These are phyloP conservation scores for Pseudogymnoascus pannorum DNA, from an alignment of 2,329 filamentous ascomycete genomes.

Conservation along the genomic window DNA sequence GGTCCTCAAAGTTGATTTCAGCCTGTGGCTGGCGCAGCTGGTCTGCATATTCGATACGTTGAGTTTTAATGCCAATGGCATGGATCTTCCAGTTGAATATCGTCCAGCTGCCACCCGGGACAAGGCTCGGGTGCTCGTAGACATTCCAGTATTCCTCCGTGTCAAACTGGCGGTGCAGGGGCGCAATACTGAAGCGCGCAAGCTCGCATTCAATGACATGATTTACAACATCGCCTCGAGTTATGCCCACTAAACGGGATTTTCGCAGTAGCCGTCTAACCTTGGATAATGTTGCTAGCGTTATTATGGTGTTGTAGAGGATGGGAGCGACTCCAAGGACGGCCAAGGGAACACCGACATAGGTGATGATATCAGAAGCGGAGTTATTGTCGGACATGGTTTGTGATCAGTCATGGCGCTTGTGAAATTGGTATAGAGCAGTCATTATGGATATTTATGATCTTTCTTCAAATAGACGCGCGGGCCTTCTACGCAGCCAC, in stretches of 20 bases:
- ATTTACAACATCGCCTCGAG: constrained; percentile 56
- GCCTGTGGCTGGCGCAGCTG: constrained; percentile 40
- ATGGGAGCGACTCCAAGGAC: constrained; percentile 56
- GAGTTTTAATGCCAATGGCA: constrained; percentile 52
- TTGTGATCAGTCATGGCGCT: not conserved
- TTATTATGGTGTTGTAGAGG: constrained; percentile 56
- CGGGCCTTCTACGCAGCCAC: not conserved
- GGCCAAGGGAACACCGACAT: constrained; percentile 50
- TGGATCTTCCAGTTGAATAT: constrained; percentile 60
- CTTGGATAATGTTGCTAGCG: constrained; percentile 50
- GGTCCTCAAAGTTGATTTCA: constrained; percentile 48
- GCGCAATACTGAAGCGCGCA: constrained; percentile 56
- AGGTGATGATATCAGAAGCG: constrained; percentile 46
- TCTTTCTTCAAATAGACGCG: not conserved
- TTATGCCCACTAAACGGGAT: constrained; percentile 51
- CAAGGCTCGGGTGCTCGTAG: constrained; percentile 41
- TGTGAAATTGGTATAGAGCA: not conserved
- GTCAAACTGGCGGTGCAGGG: constrained; percentile 46
- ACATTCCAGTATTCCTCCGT: constrained; percentile 52
- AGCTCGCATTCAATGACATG: constrained; percentile 60
- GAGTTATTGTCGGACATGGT: constrained; percentile 16
- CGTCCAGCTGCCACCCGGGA: constrained; percentile 57
- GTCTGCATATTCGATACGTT: constrained; percentile 54
- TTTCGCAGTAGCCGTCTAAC: constrained; percentile 52
- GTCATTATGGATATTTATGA: not conserved